Percentiles rank a stretch among this genome's conserved stretches.
Evolutionary conservation across 352 stramenopile species (phyloP).

Genomic region (Ophiocytium majus): DNA sequence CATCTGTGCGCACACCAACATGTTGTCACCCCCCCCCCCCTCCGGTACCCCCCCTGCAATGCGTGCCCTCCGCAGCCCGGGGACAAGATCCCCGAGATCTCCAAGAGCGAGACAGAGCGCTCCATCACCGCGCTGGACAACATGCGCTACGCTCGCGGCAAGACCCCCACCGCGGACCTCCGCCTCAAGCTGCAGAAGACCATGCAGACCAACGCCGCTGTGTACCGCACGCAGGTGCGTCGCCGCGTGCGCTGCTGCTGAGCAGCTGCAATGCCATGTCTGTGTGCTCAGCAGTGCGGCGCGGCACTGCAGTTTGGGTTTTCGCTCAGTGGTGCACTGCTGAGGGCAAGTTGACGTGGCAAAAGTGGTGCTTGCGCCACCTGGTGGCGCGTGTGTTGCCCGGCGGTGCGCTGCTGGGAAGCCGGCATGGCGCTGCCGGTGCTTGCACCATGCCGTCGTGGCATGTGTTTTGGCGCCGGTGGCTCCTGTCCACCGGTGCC

Average conservation of each 20-base stretch:
- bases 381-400: too few species aligned
- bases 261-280: conserved; percentile 68
- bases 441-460: too few species aligned
- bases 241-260: too few species aligned
- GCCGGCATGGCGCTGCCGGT: too few species aligned
- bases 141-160: conserved; percentile 53
- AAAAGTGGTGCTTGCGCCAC: too few species aligned
- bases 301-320: conserved; percentile 60
- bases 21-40: too few species aligned
- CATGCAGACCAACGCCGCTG: conserved; percentile 84
- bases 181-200: conserved; percentile 72
- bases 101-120: conserved; percentile 38
- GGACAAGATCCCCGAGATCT: conserved; percentile 61
- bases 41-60: background rate
- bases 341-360: too few species aligned
- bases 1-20: too few species aligned
- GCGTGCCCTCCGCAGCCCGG: conserved; percentile 49
- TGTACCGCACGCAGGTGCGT: conserved; percentile 77
- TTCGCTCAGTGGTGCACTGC: conserved; percentile 5
- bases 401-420: too few species aligned
- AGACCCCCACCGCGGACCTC: conserved; percentile 50
- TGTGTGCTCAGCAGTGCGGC: conserved; percentile 64
- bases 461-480: too few species aligned
- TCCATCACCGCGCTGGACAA: conserved; percentile 40
- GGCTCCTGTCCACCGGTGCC: too few species aligned